Percentiles rank a stretch among this genome's conserved stretches.
Evolutionary conservation across 768 basidiomycete species (phyloP).

Genomic region (Dioszegia crocea): DNA sequence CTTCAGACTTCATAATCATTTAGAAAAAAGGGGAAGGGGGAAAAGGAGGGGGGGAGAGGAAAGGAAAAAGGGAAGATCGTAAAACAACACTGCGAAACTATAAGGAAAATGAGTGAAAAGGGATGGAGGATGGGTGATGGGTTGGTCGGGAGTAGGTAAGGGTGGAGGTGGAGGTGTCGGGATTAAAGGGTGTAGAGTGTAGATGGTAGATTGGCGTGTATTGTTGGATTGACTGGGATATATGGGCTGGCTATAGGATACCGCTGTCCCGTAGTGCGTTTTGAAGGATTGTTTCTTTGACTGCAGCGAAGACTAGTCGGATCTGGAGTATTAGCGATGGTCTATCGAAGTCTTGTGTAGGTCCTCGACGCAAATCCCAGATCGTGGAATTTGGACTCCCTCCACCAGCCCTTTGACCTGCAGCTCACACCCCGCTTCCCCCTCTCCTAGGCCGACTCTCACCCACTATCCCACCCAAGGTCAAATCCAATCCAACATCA

Average conservation of each 20-base stretch:
- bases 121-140: not conserved
- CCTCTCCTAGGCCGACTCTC: not conserved
- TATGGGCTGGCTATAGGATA: conserved; percentile 56
- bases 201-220: not conserved
- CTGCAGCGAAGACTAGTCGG: conserved; percentile 72
- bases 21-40: not conserved
- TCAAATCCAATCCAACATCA: too few species aligned
- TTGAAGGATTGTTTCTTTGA: conserved; percentile 89
- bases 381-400: not conserved
- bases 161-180: not conserved
- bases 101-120: not conserved
- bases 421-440: not conserved
- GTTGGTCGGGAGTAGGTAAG: not conserved
- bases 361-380: too few species aligned
- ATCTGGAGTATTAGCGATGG: conserved; percentile 50
- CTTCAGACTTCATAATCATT: too few species aligned
- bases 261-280: conserved; percentile 82
- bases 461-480: not conserved
- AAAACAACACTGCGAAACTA: not conserved
- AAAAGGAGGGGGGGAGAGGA: not conserved
- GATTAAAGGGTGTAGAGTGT: too few species aligned
- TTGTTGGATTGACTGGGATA: not conserved
- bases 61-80: not conserved
- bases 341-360: too few species aligned
- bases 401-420: not conserved